Base-by-base conservation (phyloP, 1,284 basidiomycete species). In the Somion occarium region DNA sequence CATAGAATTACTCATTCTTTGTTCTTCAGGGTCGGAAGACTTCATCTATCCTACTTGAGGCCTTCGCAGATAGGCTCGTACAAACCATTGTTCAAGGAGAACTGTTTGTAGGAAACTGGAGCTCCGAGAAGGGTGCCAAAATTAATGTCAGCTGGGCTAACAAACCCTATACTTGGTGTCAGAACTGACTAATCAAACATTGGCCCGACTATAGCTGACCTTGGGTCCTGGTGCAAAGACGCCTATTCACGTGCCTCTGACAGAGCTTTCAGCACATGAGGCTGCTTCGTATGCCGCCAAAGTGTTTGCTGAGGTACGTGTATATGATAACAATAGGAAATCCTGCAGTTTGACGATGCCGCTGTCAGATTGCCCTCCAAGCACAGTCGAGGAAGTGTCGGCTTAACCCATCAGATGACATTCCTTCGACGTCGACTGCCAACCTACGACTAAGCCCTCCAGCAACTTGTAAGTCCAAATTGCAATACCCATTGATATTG, bases 371-470 rank as follows among this genome's bases (percentile, higher is more conserved):
- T 61, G 83, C 80, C 2, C 60, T 81, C n/a, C 76, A 81, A 64
- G 82, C 83, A 7, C 79, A 82, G 59, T 75, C 77, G 5, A 73
- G 80, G 48, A 75, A 74, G 57, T 80, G 80, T 58, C 76, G 71
- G 26, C 59, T 85, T 38, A 71, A 80, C 52, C 68, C 73, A 2
- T 60, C 64, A 23, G 48, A 25, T 18, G 30, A 4, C 24, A 45
- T 9, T 5, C 26, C 44, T 11, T 22, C 42, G 13, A 30, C 19
- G 22, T 24, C 30, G 9, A 3, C 26, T 4, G 2, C 19, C 41
- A 9, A 9, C 20, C 26, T 12, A 18, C 39, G 27, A 13, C 11
- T 15, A 5, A 24, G 38, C 38, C 48, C 38, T 23, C 23, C 30
- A 3, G 26, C 39, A 30, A 15, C 43, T 5, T 44, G 48, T 46